These are phyloP conservation scores for Penicillium bialowiezense DNA, from an alignment of 495 filamentous ascomycete species.

Conservation along the genomic window DNA sequence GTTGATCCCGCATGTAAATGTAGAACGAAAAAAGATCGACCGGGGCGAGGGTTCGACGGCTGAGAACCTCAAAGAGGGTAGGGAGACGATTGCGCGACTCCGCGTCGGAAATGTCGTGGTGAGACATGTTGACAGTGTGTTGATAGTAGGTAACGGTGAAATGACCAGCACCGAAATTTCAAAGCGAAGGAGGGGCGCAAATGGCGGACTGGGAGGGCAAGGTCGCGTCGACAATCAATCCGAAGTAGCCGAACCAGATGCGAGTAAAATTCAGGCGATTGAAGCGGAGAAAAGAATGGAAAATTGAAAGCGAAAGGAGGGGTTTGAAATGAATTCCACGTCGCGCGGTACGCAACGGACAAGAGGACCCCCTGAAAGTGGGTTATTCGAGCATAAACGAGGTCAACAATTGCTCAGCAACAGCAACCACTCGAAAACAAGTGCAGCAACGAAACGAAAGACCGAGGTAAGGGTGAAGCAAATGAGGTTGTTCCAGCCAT, in stretches of 20 bases:
- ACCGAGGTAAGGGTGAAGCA: conserved; percentile 16
- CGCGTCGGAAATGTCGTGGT: conserved; percentile 30
- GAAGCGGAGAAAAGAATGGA: not conserved
- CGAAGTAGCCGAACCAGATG: conserved; percentile 5
- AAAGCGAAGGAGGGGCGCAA: conserved; percentile 15
- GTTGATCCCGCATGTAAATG: conserved; percentile 99
- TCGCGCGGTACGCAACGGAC: conserved; percentile 12
- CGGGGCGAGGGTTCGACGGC: conserved; percentile 82
- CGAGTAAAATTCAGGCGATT: not conserved
- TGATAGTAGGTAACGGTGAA: conserved; percentile 10
- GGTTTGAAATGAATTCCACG: conserved; percentile 7
- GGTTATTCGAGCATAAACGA: not conserved
- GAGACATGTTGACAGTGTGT: conserved; percentile 29
- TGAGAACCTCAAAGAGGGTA: conserved; percentile 91
- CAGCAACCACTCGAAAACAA: conserved; percentile 15
- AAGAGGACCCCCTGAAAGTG: conserved; percentile 7
- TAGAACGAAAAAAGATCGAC: conserved; percentile 99
- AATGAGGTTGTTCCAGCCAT: conserved; percentile 13
- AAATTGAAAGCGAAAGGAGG: conserved; percentile 8
- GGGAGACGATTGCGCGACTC: conserved; percentile 78
- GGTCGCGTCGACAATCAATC: conserved; percentile 7
- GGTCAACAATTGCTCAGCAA: conserved; percentile 10
- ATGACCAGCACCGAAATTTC: conserved; percentile 21
- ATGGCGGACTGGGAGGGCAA: conserved; percentile 16
- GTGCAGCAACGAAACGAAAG: conserved; percentile 6